Percentiles rank a stretch among this genome's conserved stretches.
phyloP scores from a whole-genome alignment of 1,139 yeast genomes.

The Debaryomyces nepalensis region DNA sequence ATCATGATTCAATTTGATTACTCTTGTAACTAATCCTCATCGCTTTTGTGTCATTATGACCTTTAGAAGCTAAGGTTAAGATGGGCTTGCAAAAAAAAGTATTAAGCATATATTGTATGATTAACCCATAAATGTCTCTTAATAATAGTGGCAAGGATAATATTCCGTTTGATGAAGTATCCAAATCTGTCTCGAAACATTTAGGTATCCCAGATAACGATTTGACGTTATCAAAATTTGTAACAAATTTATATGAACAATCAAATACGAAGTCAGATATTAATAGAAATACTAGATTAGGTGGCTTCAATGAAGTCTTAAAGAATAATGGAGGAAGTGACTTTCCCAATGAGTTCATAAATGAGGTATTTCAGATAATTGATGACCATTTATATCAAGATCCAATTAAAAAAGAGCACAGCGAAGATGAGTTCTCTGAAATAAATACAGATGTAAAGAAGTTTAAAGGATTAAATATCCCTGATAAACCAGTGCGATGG shows the following conservation, averaged over 20 bases:
- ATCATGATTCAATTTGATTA: not conserved
- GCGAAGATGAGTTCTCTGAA: constrained; percentile 6
- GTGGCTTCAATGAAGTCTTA: constrained; percentile 48
- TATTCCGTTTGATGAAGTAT: constrained; percentile 3
- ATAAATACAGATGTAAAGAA: constrained; percentile 5
- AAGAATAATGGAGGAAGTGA: constrained; percentile 67
- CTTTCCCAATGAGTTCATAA: constrained; percentile 52
- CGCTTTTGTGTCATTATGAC: constrained; percentile 10
- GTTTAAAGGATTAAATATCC: constrained; percentile 25
- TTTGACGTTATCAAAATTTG: constrained; percentile 59
- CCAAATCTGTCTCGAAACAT: constrained; percentile 14
- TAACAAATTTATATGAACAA: constrained; percentile 51
- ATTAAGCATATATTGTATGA: not conserved
- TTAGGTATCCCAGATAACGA: constrained; percentile 37
- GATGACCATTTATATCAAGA: not conserved
- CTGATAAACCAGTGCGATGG: constrained; percentile 18
- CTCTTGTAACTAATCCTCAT: no score
- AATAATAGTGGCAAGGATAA: not conserved
- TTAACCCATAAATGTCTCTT: constrained; percentile 5
- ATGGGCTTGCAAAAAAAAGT: constrained; percentile 5
- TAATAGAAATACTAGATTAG: constrained; percentile 21
- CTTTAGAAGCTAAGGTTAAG: not conserved
- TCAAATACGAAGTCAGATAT: constrained; percentile 23
- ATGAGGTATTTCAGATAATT: constrained; percentile 33
- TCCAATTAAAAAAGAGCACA: not conserved